Evolutionary conservation across 2,329 filamentous ascomycete species (phyloP), one percentile per base, ranked within the genome.

Genomic region (Chaetomium globosum): DNA sequence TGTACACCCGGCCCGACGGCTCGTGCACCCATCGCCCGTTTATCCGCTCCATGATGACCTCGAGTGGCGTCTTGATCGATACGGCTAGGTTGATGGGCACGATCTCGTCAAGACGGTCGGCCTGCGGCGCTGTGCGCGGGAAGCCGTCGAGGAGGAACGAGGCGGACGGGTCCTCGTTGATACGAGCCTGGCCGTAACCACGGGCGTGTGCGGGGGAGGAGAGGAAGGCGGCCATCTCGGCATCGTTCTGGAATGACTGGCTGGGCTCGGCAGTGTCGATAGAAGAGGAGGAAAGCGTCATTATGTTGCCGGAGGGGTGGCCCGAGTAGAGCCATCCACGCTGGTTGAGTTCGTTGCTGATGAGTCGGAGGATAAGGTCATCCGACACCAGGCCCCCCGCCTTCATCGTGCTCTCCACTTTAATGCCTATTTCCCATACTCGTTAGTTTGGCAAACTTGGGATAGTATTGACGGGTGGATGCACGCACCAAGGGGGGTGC

Each of bases 81-180:
- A 97, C 89, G 57, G 93, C 95, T 67, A 97, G 85, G 78, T 99
- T 99, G 76, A 99, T 93, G n/a, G 94, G 93, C 36, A 98, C 86
- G 39, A 97, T 83, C 54, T 81, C 80, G 75, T 96, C 93, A 56
- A 98, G 85, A 64, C 88, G 88, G 51, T 80, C 77, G 31, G 93
- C 95, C 78, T 99, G 95, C 3, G 81, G 75, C 0, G 91, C 90
- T 7, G 92, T 99, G 70, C 95, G 90, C 2, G 95, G 95, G 78
- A 98, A 99, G 19, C 95, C 95, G 76, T 99, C 95, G 61, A 99
- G 89, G 69, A 99, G 90, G 77, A 97, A 98, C 0, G 93, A 97
- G 9, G 93, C 92, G 0, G 87, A 81, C 0, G 93, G 90, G 68
- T 89, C 84, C 51, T 95, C 85, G 57, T 88, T 87, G 54, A 83